Percentiles rank a stretch among this genome's conserved stretches.
Conservation (phyloP, 1,284 basidiomycete species). For the Sparassis latifolia region DNA sequence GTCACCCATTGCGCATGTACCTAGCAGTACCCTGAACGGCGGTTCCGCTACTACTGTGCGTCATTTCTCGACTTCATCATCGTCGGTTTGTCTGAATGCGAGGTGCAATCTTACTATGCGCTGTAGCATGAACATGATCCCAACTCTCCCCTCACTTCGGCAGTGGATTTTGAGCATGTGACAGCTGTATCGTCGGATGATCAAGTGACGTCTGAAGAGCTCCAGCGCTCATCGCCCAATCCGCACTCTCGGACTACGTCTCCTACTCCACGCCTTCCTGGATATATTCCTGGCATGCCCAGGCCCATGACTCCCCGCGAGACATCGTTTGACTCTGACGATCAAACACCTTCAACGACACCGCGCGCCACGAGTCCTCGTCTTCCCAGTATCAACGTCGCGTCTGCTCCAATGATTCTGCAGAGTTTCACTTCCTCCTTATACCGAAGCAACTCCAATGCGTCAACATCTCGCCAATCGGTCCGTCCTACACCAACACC, state of each 20-base stretch:
- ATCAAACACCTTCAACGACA: constrained; percentile 65
- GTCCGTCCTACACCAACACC: constrained; percentile 43
- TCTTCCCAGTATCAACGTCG: constrained; percentile 26
- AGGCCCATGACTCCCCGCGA: constrained; percentile 79
- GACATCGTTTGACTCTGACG: constrained; percentile 52
- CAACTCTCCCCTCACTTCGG: constrained; percentile 16
- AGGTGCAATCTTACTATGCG: background rate
- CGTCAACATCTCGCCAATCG: constrained; percentile 35
- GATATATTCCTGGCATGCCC: constrained; percentile 85
- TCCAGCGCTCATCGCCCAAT: constrained; percentile 41
- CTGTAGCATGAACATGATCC: constrained; percentile 12
- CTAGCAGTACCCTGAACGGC: constrained; percentile 6
- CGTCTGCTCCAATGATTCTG: constrained; percentile 23
- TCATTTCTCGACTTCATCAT: background rate
- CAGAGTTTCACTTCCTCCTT: constrained; percentile 31
- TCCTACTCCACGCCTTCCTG: constrained; percentile 62
- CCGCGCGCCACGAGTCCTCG: constrained; percentile 69
- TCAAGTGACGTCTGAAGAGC: constrained; percentile 38
- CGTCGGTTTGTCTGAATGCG: background rate
- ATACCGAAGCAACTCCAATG: constrained; percentile 45
- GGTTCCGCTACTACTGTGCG: constrained; percentile 5
- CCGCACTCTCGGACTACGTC: constrained; percentile 37
- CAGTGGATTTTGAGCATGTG: constrained; percentile 39
- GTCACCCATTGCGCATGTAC: constrained; percentile 40
- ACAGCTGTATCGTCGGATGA: constrained; percentile 65